Evolutionary conservation across 139 green algal genomes (phyloP).

Genomic region (Chlorella sp.): DNA sequence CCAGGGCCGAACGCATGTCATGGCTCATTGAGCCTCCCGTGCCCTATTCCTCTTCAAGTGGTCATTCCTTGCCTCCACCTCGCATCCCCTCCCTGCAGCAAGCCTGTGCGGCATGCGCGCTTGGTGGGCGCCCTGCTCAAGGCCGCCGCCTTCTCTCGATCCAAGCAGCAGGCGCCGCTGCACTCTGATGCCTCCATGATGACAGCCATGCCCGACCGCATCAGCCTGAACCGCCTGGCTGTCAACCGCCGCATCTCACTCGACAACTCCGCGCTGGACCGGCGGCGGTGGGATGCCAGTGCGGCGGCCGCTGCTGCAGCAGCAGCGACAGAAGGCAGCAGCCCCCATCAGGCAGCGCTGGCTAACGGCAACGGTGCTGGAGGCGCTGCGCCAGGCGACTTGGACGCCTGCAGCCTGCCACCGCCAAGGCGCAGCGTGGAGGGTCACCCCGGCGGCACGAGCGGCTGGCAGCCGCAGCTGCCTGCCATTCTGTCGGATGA

Average conservation of each 20-base stretch:
- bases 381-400: too few species aligned
- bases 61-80: too few species aligned
- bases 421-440: too few species aligned
- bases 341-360: neutral
- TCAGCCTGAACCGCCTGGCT: conserved; percentile 11
- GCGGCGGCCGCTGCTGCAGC: neutral
- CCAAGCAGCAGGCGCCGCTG: conserved; percentile 46
- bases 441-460: neutral
- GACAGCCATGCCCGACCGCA: conserved; percentile 10
- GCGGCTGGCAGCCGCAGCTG: conserved; percentile 19
- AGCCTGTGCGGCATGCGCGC: conserved; percentile 42
- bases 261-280: conserved; percentile 61
- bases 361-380: neutral
- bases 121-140: conserved; percentile 47
- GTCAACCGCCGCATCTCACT: conserved; percentile 53
- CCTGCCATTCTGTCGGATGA: conserved; percentile 7
- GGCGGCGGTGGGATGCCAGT: conserved; percentile 24
- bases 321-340: neutral
- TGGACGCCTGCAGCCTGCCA: too few species aligned
- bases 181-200: conserved; percentile 25
- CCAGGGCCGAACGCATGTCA: too few species aligned
- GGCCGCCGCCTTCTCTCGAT: conserved; percentile 34
- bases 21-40: too few species aligned
- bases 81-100: conserved; percentile 11
- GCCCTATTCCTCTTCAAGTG: neutral